These are phyloP conservation scores for Crucibulum laeve DNA, from an alignment of 768 basidiomycete species.

Conservation along the genomic window DNA sequence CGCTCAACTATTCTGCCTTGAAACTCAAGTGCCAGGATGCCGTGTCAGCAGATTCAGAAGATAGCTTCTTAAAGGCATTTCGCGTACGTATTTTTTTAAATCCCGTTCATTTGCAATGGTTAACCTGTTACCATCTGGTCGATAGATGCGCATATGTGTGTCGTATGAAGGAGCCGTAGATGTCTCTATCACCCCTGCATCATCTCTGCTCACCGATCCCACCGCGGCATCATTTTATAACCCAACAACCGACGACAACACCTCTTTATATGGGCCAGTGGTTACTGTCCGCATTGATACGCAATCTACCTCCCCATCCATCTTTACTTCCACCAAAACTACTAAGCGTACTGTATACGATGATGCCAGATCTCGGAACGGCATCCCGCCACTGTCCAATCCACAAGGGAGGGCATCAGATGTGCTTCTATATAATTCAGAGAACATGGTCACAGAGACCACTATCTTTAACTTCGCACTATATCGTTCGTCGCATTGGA, in stretches of 20 bases:
- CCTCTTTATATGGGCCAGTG: conserved; percentile 16
- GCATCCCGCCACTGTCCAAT: conserved; percentile 29
- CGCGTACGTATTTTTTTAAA: conserved; percentile 19
- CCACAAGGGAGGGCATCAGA: conserved; percentile 36
- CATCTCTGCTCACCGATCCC: conserved; percentile 34
- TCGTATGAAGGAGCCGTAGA: conserved; percentile 32
- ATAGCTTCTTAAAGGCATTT: conserved; percentile 18
- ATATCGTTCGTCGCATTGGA: conserved; percentile 51
- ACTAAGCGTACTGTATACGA: conserved; percentile 58
- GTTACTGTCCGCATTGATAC: conserved; percentile 53
- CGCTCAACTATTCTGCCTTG: conserved; percentile 35
- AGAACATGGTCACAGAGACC: conserved; percentile 53
- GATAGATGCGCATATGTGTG: conserved; percentile 51
- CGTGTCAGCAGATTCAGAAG: conserved; percentile 23
- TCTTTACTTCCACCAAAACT: conserved; percentile 70
- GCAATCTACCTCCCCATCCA: conserved; percentile 44
- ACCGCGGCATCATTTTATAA: conserved; percentile 29
- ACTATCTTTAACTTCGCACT: conserved; percentile 73
- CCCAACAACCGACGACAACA: conserved; percentile 22
- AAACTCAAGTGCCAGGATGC: conserved; percentile 40
- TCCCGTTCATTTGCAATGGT: background rate
- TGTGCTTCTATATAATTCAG: conserved; percentile 59
- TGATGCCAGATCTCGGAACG: conserved; percentile 54
- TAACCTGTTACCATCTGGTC: background rate
- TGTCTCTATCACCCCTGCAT: conserved; percentile 25